Base-by-base conservation (phyloP, 2,329 filamentous ascomycete species). In the Didymella sp. region DNA sequence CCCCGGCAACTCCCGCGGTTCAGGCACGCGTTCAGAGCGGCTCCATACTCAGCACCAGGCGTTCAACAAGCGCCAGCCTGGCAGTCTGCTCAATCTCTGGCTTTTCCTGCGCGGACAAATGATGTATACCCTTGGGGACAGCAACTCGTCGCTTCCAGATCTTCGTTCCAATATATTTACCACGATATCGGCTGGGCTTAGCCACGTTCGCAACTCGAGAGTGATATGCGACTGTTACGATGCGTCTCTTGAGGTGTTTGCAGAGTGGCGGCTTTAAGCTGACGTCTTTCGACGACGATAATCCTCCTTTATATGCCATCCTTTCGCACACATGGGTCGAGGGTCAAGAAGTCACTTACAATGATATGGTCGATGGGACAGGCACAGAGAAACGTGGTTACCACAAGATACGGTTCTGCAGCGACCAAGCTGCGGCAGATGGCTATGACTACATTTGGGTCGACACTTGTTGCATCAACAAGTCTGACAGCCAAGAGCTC, bases 261-360 rank as follows among this genome's bases (percentile, higher is more conserved):
- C 37, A 5, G 19, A 11, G 9, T 22, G 40, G 22, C 24, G 22
- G 15, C 40, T 40, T 40, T 7, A 4, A 40, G 37, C 17, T 40
- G 2, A 17, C 7, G 19, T 21, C 37, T 40, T 5, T 62, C 58
- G 51, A 11, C 43, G 13, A 45, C 37, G 50, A 67, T 33, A 5
- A 13, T 4, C 5, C 21, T 19, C 19, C 22, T 27, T 9, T 3
- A 8, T 46, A 46, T 19, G 43, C 61, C 24, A 67, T 68, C 28
- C 63, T 68, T 25, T 66, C 63, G 28, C 63, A 66, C 49, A 63
- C 53, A 48, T 66, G 60, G 61, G 50, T 42, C 2, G 53, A 61
- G 4, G 56, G 56, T 11, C 51, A 64, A 30, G 63, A 66, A 50
- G 60, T 66, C 35, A 64, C 55, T 17, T 66, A 61, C 28, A 35